phyloP scores from a whole-genome alignment of 768 basidiomycete genomes.

The Tephrocybe sp. region DNA sequence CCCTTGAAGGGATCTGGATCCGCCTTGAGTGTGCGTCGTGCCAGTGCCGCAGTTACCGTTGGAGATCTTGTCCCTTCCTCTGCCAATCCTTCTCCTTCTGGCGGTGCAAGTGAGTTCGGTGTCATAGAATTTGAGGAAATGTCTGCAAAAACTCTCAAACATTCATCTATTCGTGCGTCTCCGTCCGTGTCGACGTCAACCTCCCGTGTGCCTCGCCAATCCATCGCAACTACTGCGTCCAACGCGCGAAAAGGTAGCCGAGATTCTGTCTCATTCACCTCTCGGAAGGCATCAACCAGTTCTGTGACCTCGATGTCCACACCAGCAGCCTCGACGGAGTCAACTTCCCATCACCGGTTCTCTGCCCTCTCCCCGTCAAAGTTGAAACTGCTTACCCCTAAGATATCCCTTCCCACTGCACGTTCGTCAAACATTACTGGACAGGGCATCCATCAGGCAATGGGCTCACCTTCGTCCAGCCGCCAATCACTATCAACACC shows the following conservation, averaged over 20 bases:
- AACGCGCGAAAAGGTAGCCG: constrained; percentile 66
- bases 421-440: constrained; percentile 45
- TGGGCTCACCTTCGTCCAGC: constrained; percentile 64
- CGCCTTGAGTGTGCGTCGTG: constrained; percentile 53
- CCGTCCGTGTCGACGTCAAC: constrained; percentile 56
- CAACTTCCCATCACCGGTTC: constrained; percentile 54
- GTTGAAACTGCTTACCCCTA: constrained; percentile 77
- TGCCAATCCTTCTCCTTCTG: constrained; percentile 62
- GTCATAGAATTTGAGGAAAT: constrained; percentile 65
- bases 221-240: constrained; percentile 42
- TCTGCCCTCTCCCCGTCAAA: constrained; percentile 85
- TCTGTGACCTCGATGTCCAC: constrained; percentile 72
- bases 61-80: constrained; percentile 48
- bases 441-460: constrained; percentile 51
- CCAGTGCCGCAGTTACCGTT: constrained; percentile 67
- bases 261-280: constrained; percentile 76
- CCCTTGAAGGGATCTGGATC: constrained; percentile 54
- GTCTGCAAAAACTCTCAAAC: constrained; percentile 46
- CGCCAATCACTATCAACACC: constrained; percentile 79
- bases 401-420: constrained; percentile 60
- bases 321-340: constrained; percentile 39
- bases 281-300: constrained; percentile 80
- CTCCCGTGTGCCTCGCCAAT: constrained; percentile 67
- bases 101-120: constrained; percentile 72
- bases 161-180: constrained; percentile 61